phyloP scores from a whole-genome alignment of 2,329 filamentous ascomycete genomes.

The Epicoccum sorghinum region DNA sequence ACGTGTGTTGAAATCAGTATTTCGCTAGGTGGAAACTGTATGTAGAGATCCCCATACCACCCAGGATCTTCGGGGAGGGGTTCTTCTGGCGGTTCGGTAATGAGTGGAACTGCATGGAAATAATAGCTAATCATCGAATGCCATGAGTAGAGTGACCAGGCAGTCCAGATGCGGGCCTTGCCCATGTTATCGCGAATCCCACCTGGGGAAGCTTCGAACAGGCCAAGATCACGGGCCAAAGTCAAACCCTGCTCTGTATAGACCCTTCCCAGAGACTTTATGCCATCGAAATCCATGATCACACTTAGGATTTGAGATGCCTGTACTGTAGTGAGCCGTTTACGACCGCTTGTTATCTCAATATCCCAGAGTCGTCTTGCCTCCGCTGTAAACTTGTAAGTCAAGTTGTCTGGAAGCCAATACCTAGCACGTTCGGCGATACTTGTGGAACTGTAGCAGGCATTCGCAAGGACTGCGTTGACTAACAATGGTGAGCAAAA shows the following conservation, averaged over 20 bases:
- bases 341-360: slow-evolving; percentile 1
- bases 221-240: neutral
- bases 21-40: slow-evolving; percentile 1
- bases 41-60: slow-evolving; percentile 1
- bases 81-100: neutral
- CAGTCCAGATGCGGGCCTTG: neutral
- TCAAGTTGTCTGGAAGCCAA: slow-evolving; percentile 18
- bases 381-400: slow-evolving; percentile 18
- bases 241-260: neutral
- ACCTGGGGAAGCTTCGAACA: neutral
- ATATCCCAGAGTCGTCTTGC: slow-evolving; percentile 21
- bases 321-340: neutral
- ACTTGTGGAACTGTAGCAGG: neutral
- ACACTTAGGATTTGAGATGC: slow-evolving; percentile 3
- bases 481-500: slow-evolving; percentile 9
- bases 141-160: slow-evolving; percentile 1
- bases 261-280: neutral
- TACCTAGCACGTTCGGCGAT: slow-evolving; percentile 6
- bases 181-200: neutral
- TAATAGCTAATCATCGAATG: slow-evolving; percentile 8
- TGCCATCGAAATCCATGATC: slow-evolving; percentile 6
- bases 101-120: neutral
- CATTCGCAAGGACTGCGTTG: slow-evolving; percentile 8
- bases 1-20: neutral
- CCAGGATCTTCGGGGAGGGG: neutral